These are phyloP conservation scores for Haplographium delicatum DNA, from an alignment of 495 filamentous ascomycete genomes.

Conservation along the genomic window DNA sequence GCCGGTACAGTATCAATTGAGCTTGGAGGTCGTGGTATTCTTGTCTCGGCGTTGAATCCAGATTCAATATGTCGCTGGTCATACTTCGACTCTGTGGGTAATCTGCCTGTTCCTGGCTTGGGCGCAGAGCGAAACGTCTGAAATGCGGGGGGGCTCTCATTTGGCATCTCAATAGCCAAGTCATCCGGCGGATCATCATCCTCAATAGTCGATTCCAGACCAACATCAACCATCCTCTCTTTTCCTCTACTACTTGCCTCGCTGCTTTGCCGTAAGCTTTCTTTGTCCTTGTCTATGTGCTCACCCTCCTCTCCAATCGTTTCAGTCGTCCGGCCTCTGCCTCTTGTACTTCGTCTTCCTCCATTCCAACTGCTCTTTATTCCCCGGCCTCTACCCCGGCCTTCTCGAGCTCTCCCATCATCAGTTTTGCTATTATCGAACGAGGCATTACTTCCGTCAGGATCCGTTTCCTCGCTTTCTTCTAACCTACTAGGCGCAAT, in stretches of 20 bases:
- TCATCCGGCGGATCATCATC: conserved; percentile 56
- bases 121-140: conserved; percentile 70
- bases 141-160: conserved; percentile 76
- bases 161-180: conserved; percentile 49
- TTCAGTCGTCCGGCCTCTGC: conserved; percentile 26
- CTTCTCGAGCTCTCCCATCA: conserved; percentile 33
- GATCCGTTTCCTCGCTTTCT: conserved; percentile 75
- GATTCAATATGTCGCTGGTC: conserved; percentile 16
- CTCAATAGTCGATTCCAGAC: conserved; percentile 62
- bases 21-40: conserved; percentile 18
- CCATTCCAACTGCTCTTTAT: conserved; percentile 60
- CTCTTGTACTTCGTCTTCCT: conserved; percentile 37
- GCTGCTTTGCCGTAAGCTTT: conserved; percentile 31
- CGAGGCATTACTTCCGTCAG: conserved; percentile 54
- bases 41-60: neutral
- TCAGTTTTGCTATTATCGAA: conserved; percentile 45
- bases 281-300: conserved; percentile 55
- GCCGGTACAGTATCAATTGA: conserved; percentile 24
- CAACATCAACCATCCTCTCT: conserved; percentile 80
- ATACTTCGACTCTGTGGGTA: conserved; percentile 20
- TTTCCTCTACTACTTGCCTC: conserved; percentile 48
- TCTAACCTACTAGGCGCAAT: conserved; percentile 75
- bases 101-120: conserved; percentile 21
- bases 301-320: conserved; percentile 37
- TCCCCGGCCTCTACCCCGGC: conserved; percentile 41